Evolutionary conservation across 140 eudicot genomes (phyloP).

Genomic region (Cichorium intybus): DNA sequence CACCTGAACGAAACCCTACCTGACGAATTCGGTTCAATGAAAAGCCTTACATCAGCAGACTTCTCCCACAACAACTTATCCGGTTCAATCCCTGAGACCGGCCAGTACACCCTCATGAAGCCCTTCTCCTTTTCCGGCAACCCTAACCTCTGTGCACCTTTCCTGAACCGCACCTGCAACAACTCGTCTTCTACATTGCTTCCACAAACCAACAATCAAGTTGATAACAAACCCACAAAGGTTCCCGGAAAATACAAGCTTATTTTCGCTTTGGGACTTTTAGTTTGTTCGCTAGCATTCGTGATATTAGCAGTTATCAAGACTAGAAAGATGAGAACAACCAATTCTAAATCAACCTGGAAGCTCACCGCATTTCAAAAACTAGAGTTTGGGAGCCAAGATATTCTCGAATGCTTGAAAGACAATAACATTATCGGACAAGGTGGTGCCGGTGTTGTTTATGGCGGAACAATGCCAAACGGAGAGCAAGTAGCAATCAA

Average conservation of each 20-base stretch:
- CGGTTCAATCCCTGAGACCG: slow-evolving; percentile 66
- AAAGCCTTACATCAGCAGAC: slow-evolving; percentile 80
- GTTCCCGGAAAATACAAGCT: slow-evolving; percentile 62
- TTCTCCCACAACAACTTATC: slow-evolving; percentile 70
- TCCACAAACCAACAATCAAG: slow-evolving; percentile 21
- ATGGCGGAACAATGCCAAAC: slow-evolving; percentile 72
- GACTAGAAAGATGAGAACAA: slow-evolving; percentile 47
- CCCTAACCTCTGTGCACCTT: slow-evolving; percentile 59
- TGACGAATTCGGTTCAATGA: slow-evolving; percentile 51
- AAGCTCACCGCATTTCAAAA: slow-evolving; percentile 78
- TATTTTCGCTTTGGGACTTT: slow-evolving; percentile 63
- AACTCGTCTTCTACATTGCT: slow-evolving; percentile 29
- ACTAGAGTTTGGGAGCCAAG: slow-evolving; percentile 61
- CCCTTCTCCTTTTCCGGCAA: slow-evolving; percentile 59
- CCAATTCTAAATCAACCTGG: slow-evolving; percentile 45
- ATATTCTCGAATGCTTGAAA: slow-evolving; percentile 65
- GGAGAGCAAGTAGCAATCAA: slow-evolving; percentile 73
- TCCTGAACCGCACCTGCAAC: slow-evolving; percentile 48
- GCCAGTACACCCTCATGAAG: slow-evolving; percentile 63
- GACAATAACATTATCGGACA: slow-evolving; percentile 76
- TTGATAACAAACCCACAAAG: slow-evolving; percentile 32
- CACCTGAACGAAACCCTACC: slow-evolving; percentile 63
- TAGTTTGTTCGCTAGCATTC: slow-evolving; percentile 65
- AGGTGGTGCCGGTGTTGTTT: slow-evolving; percentile 82
- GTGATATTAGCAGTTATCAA: slow-evolving; percentile 58